These are phyloP conservation scores for Amanita molliuscula DNA, from an alignment of 768 basidiomycete genomes.

Conservation along the genomic window DNA sequence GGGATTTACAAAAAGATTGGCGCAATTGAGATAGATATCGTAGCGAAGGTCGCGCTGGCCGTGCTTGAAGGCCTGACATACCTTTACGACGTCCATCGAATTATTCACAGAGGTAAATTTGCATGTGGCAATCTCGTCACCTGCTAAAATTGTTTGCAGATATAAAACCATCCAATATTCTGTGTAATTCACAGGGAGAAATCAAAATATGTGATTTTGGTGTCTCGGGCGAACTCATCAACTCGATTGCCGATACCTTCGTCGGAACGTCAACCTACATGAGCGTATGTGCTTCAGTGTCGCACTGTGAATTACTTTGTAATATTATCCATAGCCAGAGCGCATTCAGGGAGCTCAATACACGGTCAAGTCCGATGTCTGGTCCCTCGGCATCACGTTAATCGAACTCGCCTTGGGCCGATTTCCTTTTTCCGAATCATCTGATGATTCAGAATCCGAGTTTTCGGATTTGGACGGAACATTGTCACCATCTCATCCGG, in stretches of 20 bases:
- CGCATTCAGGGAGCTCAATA: slow-evolving; percentile 98
- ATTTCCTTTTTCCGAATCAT: slow-evolving; percentile 89
- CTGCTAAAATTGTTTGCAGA: slow-evolving; percentile 35
- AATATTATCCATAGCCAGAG: slow-evolving; percentile 60
- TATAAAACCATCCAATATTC: slow-evolving; percentile 98
- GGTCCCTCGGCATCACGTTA: slow-evolving; percentile 95
- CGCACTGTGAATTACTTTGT: slow-evolving; percentile 8
- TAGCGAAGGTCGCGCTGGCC: slow-evolving; percentile 89
- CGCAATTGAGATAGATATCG: slow-evolving; percentile 84
- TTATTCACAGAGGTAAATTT: slow-evolving; percentile 89
- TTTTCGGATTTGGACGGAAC: slow-evolving; percentile 76
- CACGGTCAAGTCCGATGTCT: slow-evolving; percentile 98
- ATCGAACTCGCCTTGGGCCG: slow-evolving; percentile 95
- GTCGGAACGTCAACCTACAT: slow-evolving; percentile 99
- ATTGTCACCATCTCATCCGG: slow-evolving; percentile 61
- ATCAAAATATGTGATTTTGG: slow-evolving; percentile 99
- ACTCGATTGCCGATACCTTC: slow-evolving; percentile 97
- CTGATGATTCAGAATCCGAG: slow-evolving; percentile 63
- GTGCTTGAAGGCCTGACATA: slow-evolving; percentile 94
- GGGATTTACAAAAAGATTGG: slow-evolving; percentile 95
- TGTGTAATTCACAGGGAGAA: slow-evolving; percentile 87
- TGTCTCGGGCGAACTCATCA: slow-evolving; percentile 97
- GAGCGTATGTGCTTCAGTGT: slow-evolving; percentile 60
- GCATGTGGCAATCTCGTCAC: background rate
- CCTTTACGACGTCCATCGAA: slow-evolving; percentile 93